Base-by-base conservation (phyloP, 805 yeast genomes). In the Candida lessepsii region DNA sequence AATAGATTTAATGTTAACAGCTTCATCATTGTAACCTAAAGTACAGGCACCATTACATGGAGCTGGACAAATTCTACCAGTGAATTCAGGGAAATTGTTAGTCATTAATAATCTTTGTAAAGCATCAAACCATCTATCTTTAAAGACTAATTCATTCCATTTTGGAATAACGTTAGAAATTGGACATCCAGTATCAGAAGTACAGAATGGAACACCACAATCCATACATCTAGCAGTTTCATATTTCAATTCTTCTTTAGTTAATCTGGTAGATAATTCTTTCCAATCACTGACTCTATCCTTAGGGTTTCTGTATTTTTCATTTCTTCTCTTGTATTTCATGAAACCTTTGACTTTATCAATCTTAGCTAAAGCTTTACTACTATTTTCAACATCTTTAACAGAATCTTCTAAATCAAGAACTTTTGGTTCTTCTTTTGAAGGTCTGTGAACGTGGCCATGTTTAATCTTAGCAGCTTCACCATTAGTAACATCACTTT, bases 171-270 rank as follows among this genome's bases (percentile, higher is more conserved):
- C 82, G 67, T 91, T 91, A 39, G 97, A 89, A 51, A 91, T 85
- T 39, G 99, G 99, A 71, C 99, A 91, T 45, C 99, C 99, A 31
- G 96, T 86, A 64, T 91, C 98, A 35, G 96, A 84, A 58, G 91
- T 95, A 75, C 99, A 91, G 80, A 91, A 91, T 44, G 99, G 99
- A 54, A 93, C 95, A 73, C 99, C 99, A 75, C 99, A 91, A 68
- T 91, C 98, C 96, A 93, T 91, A 76, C 99, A 91, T 66, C 99
- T 81, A 11, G 98, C 96, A 43, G 98, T 86, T 71, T 91, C 97
- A 61, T 76, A 78, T 61, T 81, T 78, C 57, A 91, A 82, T 51
- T 93, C 98, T 38, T 85, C 89, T 65, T 86, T 85, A 42, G 88
- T 72, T 53, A 91, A 73, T 41, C 96, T 79, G 10, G 79, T 67